Percentiles rank a stretch among this genome's conserved stretches.
These are phyloP conservation scores for Haberlea rhodopensis DNA, from an alignment of 257 asterid species.

Conservation along the genomic window DNA sequence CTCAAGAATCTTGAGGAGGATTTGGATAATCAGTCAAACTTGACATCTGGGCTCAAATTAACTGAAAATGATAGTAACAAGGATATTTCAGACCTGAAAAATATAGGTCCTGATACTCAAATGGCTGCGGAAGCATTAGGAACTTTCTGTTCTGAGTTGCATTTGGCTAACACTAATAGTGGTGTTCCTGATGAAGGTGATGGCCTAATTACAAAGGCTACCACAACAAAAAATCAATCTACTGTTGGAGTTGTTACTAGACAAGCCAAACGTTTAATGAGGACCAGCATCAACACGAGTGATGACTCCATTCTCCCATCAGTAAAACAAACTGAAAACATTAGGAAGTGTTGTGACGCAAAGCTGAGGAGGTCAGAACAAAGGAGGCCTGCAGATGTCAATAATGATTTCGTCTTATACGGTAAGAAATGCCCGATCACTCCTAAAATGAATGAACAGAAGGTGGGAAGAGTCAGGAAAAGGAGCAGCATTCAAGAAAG, in stretches of 20 bases:
- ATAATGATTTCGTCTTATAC: slow-evolving; percentile 8
- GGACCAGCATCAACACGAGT: slow-evolving; percentile 28
- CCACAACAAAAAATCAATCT: slow-evolving; percentile 29
- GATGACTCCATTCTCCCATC: slow-evolving; percentile 22
- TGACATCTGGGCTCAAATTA: slow-evolving; percentile 33
- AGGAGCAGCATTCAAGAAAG: slow-evolving; percentile 17
- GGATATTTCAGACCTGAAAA: slow-evolving; percentile 35
- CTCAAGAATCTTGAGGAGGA: slow-evolving; percentile 42
- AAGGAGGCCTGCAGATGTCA: slow-evolving; percentile 28
- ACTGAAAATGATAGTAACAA: slow-evolving; percentile 27
- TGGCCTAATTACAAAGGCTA: slow-evolving; percentile 20
- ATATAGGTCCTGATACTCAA: slow-evolving; percentile 83
- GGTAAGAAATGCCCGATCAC: slow-evolving; percentile 15
- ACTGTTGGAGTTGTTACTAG: slow-evolving; percentile 47
- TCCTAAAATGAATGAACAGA: slow-evolving; percentile 12
- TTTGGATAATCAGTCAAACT: slow-evolving; percentile 37
- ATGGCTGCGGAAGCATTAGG: slow-evolving; percentile 94
- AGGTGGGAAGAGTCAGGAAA: slow-evolving; percentile 26
- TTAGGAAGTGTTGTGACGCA: slow-evolving; percentile 26
- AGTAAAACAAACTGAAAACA: slow-evolving; percentile 30
- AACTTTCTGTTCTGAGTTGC: slow-evolving; percentile 48
- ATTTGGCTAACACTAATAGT: slow-evolving; percentile 31
- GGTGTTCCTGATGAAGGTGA: slow-evolving; percentile 31
- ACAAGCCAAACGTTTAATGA: slow-evolving; percentile 46
- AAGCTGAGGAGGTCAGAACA: slow-evolving; percentile 28